Evolutionary conservation across 768 basidiomycete species (phyloP).

Genomic region (Trametopsis cervina): DNA sequence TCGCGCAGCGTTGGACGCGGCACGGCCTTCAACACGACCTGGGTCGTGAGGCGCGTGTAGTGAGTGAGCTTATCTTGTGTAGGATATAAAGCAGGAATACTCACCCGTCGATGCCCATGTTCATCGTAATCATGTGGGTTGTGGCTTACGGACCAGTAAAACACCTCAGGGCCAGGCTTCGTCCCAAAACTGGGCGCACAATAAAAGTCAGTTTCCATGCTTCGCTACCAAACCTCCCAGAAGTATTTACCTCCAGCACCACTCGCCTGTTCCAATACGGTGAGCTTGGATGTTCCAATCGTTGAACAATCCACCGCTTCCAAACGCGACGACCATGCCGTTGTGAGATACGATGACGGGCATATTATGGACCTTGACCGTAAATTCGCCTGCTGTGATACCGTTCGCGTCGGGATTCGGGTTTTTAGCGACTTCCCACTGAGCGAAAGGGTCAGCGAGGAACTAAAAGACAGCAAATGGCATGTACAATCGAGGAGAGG

Average conservation of each 20-base stretch:
- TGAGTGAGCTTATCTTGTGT: too few species aligned
- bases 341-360: background rate
- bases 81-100: background rate
- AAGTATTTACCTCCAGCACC: background rate
- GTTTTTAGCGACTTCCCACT: background rate
- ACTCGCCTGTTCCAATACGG: background rate
- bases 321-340: background rate
- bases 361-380: background rate
- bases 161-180: background rate
- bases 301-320: background rate
- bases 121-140: background rate
- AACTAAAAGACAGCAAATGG: background rate
- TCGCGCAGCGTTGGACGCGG: background rate
- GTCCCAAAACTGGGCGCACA: background rate
- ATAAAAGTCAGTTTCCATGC: background rate
- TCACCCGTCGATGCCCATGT: background rate
- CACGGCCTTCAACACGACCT: background rate
- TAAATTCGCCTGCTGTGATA: background rate
- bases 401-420: background rate
- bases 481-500: background rate
- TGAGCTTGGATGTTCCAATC: background rate
- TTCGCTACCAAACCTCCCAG: background rate
- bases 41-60: too few species aligned
- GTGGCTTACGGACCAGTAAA: background rate
- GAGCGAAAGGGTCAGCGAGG: background rate